phyloP scores from a whole-genome alignment of 2,329 filamentous ascomycete genomes.

The Microcera coccophila region DNA sequence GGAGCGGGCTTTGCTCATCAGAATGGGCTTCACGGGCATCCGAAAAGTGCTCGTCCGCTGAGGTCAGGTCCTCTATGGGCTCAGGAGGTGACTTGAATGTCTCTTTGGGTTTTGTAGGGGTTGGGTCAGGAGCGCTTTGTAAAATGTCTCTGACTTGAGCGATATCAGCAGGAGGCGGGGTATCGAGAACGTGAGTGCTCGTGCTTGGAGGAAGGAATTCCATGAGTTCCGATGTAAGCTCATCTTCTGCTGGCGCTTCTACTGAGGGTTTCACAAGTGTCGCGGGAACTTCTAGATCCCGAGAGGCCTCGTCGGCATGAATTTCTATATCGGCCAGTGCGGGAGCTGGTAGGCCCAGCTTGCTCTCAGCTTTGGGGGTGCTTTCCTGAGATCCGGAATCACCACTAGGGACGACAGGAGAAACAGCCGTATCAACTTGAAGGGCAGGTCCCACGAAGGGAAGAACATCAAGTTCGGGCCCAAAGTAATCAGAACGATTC shows the following conservation, averaged over 20 bases:
- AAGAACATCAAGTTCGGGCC: constrained; percentile 15
- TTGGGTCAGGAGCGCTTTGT: constrained; percentile 18
- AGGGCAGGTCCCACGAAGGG: constrained; percentile 28
- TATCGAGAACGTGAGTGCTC: constrained; percentile 41
- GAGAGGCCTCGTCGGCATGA: constrained; percentile 2
- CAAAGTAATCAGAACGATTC: constrained; percentile 27
- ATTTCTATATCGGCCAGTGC: constrained; percentile 1
- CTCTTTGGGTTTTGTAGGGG: constrained; percentile 19
- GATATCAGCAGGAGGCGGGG: constrained; percentile 33
- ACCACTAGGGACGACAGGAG: constrained; percentile 30
- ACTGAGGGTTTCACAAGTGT: background rate
- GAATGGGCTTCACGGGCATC: constrained; percentile 30
- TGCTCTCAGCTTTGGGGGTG: constrained; percentile 61
- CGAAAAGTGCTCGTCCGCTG: constrained; percentile 36
- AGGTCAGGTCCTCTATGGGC: constrained; percentile 30
- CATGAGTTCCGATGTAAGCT: too few relatives aligned
- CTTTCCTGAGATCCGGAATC: constrained; percentile 61
- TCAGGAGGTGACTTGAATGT: constrained; percentile 16
- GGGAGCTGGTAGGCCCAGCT: constrained; percentile 26
- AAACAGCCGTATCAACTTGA: constrained; percentile 39
- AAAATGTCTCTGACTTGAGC: constrained; percentile 15
- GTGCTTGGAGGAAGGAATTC: too few relatives aligned
- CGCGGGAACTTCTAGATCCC: background rate
- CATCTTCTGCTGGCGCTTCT: constrained; percentile 7
- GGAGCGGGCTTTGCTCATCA: constrained; percentile 11